These are phyloP conservation scores for Monascus purpureus DNA, from an alignment of 495 filamentous ascomycete genomes.

Conservation along the genomic window DNA sequence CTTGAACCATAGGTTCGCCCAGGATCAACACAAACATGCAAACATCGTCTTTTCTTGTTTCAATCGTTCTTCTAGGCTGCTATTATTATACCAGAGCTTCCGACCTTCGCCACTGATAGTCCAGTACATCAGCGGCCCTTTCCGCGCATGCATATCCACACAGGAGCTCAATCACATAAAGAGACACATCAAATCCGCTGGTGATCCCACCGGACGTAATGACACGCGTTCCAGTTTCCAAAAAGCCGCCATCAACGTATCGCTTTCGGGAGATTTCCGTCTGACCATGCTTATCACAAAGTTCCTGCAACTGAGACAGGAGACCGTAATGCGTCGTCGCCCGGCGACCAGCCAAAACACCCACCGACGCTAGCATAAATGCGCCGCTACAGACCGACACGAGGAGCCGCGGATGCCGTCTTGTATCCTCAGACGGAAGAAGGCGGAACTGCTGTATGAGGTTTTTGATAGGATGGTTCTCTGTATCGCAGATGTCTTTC, in stretches of 20 bases:
- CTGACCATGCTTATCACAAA: conserved; percentile 26
- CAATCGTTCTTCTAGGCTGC: too few species aligned
- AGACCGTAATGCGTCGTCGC: conserved; percentile 57
- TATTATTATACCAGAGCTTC: too few species aligned
- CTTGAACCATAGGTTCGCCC: too few species aligned
- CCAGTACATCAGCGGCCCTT: conserved; percentile 53
- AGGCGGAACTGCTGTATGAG: background rate
- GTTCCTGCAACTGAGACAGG: conserved; percentile 55
- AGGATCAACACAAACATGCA: too few species aligned
- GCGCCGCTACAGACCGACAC: conserved; percentile 66
- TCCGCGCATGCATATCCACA: conserved; percentile 52
- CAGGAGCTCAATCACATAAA: conserved; percentile 65
- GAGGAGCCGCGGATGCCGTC: conserved; percentile 38
- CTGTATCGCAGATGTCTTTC: background rate
- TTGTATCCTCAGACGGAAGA: background rate
- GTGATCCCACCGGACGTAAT: conserved; percentile 65
- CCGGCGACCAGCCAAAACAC: conserved; percentile 56
- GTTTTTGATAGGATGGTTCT: too few species aligned
- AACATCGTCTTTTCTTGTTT: too few species aligned
- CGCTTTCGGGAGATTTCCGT: conserved; percentile 64
- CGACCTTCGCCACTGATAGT: conserved; percentile 66
- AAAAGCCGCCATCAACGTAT: conserved; percentile 59
- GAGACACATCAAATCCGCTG: conserved; percentile 60
- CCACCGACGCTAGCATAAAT: conserved; percentile 55
- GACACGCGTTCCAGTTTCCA: conserved; percentile 54